Evolutionary conservation across 305 asterid species (phyloP).

Genomic region (Plantago coronopus): DNA sequence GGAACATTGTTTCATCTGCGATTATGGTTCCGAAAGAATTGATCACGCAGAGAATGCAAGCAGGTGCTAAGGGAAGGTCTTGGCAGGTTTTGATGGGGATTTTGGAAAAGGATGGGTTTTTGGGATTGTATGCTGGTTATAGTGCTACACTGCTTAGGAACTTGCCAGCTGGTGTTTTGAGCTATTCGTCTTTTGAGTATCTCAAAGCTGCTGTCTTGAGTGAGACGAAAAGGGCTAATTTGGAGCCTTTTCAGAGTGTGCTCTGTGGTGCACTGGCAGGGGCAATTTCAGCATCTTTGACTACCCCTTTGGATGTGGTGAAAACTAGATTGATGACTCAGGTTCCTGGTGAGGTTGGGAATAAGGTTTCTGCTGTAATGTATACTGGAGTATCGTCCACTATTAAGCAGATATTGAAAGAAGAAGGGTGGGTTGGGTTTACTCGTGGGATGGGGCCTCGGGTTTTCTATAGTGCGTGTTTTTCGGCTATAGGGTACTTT

Average conservation of each 20-base stretch:
- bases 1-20: conserved; percentile 83
- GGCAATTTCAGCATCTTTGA: conserved; percentile 83
- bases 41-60: conserved; percentile 93
- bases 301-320: conserved; percentile 92
- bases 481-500: conserved; percentile 89
- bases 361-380: conserved; percentile 58
- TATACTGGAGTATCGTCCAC: conserved; percentile 54
- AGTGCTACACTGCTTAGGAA: conserved; percentile 90
- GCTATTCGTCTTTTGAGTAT: conserved; percentile 91
- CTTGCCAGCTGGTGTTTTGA: conserved; percentile 90
- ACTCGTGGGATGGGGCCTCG: conserved; percentile 95
- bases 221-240: conserved; percentile 34
- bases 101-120: conserved; percentile 78
- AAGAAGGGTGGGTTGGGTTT: conserved; percentile 93
- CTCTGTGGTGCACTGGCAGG: conserved; percentile 94
- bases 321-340: conserved; percentile 97
- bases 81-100: conserved; percentile 81
- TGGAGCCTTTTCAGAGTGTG: conserved; percentile 90
- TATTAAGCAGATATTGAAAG: conserved; percentile 72
- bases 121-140: conserved; percentile 89
- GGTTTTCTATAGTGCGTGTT: conserved; percentile 85
- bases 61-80: conserved; percentile 93
- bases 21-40: conserved; percentile 95
- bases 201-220: conserved; percentile 75
- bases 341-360: conserved; percentile 57